Evolutionary conservation across 2,329 filamentous ascomycete species (phyloP).

Genomic region (Paecilomyces formosus): DNA sequence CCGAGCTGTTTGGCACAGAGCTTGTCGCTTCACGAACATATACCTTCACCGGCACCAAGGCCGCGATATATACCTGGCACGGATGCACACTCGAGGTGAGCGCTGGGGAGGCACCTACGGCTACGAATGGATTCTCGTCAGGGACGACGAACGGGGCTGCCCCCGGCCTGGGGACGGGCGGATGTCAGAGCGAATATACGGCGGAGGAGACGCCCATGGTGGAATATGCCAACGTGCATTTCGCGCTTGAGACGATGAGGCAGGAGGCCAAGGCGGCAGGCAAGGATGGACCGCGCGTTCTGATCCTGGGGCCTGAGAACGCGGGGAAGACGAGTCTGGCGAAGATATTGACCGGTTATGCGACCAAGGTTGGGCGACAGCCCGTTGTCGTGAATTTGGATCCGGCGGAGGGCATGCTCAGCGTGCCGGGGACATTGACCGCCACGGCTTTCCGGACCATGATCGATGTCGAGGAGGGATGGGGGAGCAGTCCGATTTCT

Average conservation of each 20-base stretch:
- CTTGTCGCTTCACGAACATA: conserved; percentile 75
- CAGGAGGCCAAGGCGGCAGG: conserved; percentile 47
- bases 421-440: conserved; percentile 72
- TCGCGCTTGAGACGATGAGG: conserved; percentile 69
- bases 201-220: conserved; percentile 77
- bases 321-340: conserved; percentile 77
- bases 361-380: conserved; percentile 64
- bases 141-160: conserved; percentile 12
- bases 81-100: conserved; percentile 79
- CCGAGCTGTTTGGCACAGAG: conserved; percentile 92
- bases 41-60: conserved; percentile 72
- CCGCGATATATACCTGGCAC: conserved; percentile 85
- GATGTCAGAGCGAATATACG: conserved; percentile 60
- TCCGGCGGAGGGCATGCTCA: conserved; percentile 69
- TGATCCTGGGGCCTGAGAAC: conserved; percentile 71
- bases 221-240: conserved; percentile 77
- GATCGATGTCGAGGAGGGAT: conserved; percentile 81
- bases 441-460: conserved; percentile 81
- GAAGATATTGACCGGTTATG: conserved; percentile 72
- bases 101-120: conserved; percentile 46
- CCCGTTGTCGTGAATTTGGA: conserved; percentile 81
- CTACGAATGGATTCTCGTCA: conserved; percentile 20
- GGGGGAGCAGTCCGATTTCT: conserved; percentile 84
- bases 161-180: conserved; percentile 43
- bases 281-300: conserved; percentile 65